Conservation (phyloP, 2,329 filamentous ascomycete genomes). For the Huntiella bhutanensis region DNA sequence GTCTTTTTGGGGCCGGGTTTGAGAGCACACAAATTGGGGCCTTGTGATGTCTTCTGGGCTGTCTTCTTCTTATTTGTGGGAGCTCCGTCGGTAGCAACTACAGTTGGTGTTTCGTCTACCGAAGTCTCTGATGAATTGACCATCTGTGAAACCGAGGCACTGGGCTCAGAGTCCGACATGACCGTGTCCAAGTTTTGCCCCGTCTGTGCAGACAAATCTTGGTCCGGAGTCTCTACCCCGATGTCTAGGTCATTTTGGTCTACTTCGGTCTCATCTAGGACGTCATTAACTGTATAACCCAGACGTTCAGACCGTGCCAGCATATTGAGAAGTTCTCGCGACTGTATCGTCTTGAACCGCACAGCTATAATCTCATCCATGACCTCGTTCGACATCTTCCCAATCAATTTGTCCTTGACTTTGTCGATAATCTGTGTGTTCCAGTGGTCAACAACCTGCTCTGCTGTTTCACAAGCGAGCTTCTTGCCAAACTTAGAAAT, state of each 20-base stretch:
- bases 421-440: conserved; percentile 21
- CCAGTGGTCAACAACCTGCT: conserved; percentile 20
- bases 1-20: background rate
- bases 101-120: too few relatives aligned
- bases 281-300: conserved; percentile 23
- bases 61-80: too few relatives aligned
- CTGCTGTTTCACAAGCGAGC: conserved; percentile 23
- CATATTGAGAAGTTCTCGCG: conserved; percentile 35
- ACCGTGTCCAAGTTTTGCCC: too few relatives aligned
- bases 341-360: conserved; percentile 33
- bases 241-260: conserved; percentile 23
- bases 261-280: conserved; percentile 1
- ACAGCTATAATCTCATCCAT: conserved; percentile 32
- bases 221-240: background rate
- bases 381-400: conserved; percentile 26
- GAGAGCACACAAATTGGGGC: too few relatives aligned
- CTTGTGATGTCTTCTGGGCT: too few relatives aligned
- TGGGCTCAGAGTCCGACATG: too few relatives aligned
- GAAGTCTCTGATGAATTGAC: too few relatives aligned
- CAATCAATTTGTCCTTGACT: conserved; percentile 30
- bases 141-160: too few relatives aligned
- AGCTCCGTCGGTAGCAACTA: too few relatives aligned
- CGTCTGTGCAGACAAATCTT: too few relatives aligned
- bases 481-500: conserved; percentile 28
- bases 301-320: conserved; percentile 37